Evolutionary conservation across 75 land plant genomes (phyloP).

Genomic region (Isoetes taiwanensis): DNA sequence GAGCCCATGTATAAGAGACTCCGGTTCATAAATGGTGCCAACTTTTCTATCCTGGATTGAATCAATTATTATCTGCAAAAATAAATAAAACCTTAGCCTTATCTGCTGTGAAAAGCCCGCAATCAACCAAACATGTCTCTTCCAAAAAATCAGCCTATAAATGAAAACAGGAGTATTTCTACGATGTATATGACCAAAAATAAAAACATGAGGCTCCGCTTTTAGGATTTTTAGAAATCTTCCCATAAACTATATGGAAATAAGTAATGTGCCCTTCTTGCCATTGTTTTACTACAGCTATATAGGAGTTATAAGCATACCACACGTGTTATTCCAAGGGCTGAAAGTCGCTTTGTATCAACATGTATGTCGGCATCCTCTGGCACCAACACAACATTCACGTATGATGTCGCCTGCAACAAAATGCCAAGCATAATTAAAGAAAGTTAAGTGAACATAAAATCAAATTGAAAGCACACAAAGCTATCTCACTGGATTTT

Average conservation of each 20-base stretch:
- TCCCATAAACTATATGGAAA: not conserved
- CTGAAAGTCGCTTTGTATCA: slow-evolving; percentile 36
- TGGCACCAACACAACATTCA: slow-evolving; percentile 75
- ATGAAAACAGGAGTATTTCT: not conserved
- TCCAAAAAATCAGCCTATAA: not conserved
- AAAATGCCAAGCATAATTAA: not conserved
- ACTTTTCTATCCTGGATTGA: slow-evolving; percentile 48
- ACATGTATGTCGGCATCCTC: slow-evolving; percentile 52
- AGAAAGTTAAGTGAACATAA: not conserved
- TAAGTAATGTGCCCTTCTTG: not conserved
- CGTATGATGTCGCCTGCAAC: slow-evolving; percentile 57
- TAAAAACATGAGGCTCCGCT: not conserved
- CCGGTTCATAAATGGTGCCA: slow-evolving; percentile 62
- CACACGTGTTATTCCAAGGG: slow-evolving; percentile 58
- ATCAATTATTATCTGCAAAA: slow-evolving; percentile 58
- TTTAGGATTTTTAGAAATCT: not conserved
- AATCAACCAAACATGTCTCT: not conserved
- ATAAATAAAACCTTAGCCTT: not conserved
- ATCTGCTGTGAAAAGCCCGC: not conserved
- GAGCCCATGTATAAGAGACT: slow-evolving; percentile 53
- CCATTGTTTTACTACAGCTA: not conserved
- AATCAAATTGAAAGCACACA: not conserved
- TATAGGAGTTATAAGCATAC: slow-evolving; percentile 23
- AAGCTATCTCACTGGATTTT: slow-evolving; percentile 36
- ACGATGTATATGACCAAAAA: not conserved